Evolutionary conservation across 2,329 filamentous ascomycete genomes (phyloP).

Genomic region (Macrophomina phaseolina): DNA sequence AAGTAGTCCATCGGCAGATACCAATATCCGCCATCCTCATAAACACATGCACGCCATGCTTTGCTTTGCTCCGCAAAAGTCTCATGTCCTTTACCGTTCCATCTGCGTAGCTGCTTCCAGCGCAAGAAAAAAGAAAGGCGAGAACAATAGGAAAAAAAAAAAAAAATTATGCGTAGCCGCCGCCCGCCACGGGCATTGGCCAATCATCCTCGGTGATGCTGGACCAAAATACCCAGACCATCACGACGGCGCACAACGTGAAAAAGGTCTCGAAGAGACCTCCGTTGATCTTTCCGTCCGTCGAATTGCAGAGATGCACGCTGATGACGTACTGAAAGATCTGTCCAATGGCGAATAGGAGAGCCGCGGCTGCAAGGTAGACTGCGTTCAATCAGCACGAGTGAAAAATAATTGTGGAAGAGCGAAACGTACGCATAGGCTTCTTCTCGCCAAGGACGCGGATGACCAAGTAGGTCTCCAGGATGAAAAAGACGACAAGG

Average conservation of each 20-base stretch:
- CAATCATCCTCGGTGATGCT: constrained; percentile 99
- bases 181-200: constrained; percentile 64
- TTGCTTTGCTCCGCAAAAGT: constrained; percentile 22
- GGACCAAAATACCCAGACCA: constrained; percentile 95
- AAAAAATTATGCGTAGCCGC: constrained; percentile 45
- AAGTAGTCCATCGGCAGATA: constrained; percentile 23
- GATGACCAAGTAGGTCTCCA: constrained; percentile 84
- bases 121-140: constrained; percentile 1
- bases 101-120: constrained; percentile 2
- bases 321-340: constrained; percentile 97
- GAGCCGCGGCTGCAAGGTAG: constrained; percentile 73
- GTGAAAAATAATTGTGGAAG: neutral
- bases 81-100: constrained; percentile 17
- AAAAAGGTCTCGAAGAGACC: constrained; percentile 93
- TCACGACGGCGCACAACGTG: constrained; percentile 80
- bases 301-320: constrained; percentile 84
- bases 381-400: constrained; percentile 51
- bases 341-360: constrained; percentile 90
- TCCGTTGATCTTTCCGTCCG: constrained; percentile 86
- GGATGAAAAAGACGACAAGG: constrained; percentile 81
- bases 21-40: constrained; percentile 21
- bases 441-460: constrained; percentile 84
- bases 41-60: constrained; percentile 27
- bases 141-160: constrained; percentile 36
- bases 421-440: constrained; percentile 75